Base-by-base conservation (phyloP, 2,329 filamentous ascomycete species). In the Aureobasidium uvarum region DNA sequence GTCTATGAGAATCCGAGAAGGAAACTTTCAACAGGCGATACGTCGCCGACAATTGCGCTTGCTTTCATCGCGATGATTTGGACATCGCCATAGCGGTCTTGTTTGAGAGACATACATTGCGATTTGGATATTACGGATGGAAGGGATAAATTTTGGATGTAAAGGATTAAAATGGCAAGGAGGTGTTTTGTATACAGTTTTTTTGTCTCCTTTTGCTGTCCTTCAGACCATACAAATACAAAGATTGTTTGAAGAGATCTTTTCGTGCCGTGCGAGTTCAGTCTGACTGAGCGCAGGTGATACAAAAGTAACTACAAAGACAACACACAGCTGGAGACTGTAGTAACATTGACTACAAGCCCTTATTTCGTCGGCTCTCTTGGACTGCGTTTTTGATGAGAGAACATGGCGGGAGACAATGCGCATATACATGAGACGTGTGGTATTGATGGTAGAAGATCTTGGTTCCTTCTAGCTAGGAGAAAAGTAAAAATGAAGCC, bases 401-500 rank as follows among this genome's bases (percentile, higher is more conserved):
- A 36, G 10, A 36, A 36, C 14, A 11, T 14, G 5, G 23, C 25
- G 2, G 13, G n/a, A 2, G 13, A 16, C 11, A 38, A 4, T 11
- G 7, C 10, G 3, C 16, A 43, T 14, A 3, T 8, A 7, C 6
- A 14, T 18, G 16, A 0, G 5, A 13, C 1, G 10, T 43, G 3
- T 11, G 13, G 20, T 25, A 23, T 39, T 5, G 10, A 39, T 33
- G n/a, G 25, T 23, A 58, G 10, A 58, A 33, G 39, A 58, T 20
- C 8, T 28, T 58, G 14, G 1, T 41, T 56, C 6, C 33, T 41
- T 38, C 31, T 25, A 46, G 41, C 56, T 62, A 39, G 8, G 20
- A 38, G 41, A 50, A 14, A 50, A 39, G 31, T 50, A 62, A 25
- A 33, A 60, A 38, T 51, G 51, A 51, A 62, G 58, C 58, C 45